Percentiles rank a stretch among this genome's conserved stretches.
Evolutionary conservation across 1,139 yeast genomes (phyloP).

Genomic region (Geotrichum cucujoidarum): DNA sequence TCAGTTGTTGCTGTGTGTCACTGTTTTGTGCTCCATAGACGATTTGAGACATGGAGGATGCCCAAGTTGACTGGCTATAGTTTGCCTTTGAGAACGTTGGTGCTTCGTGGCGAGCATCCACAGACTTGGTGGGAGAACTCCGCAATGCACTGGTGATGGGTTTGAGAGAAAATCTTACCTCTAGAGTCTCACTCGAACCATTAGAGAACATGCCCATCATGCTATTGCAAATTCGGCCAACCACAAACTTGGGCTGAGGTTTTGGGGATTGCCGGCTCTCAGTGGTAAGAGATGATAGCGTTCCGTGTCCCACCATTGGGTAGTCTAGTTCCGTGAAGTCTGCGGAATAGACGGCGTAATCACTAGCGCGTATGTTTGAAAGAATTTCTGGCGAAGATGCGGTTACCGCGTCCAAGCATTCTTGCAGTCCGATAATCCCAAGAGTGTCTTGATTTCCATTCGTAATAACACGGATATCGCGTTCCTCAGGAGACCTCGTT

Average conservation of each 20-base stretch:
- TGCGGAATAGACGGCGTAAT: conserved; percentile 40
- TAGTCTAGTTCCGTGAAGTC: conserved; percentile 39
- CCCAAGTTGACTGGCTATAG: conserved; percentile 26
- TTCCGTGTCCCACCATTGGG: conserved; percentile 42
- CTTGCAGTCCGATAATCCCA: conserved; percentile 35
- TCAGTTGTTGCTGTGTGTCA: too few species aligned
- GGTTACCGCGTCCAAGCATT: conserved; percentile 35
- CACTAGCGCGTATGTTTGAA: conserved; percentile 29
- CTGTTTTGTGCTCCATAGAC: too few species aligned
- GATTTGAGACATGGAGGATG: conserved; percentile 20
- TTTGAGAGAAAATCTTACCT: conserved; percentile 25
- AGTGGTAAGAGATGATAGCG: conserved; percentile 19
- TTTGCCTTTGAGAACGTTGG: conserved; percentile 20
- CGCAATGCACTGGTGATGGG: too few species aligned
- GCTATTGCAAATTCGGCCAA: conserved; percentile 12
- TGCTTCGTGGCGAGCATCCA: too few species aligned
- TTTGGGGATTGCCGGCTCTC: not conserved
- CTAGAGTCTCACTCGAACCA: conserved; percentile 11
- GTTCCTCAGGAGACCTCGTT: conserved; percentile 30
- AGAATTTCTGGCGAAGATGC: conserved; percentile 38
- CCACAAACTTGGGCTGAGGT: conserved; percentile 3
- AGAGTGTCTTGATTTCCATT: conserved; percentile 27
- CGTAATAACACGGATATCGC: conserved; percentile 28
- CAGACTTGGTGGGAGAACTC: too few species aligned
- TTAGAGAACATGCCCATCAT: conserved; percentile 8